Evolutionary conservation across 1,139 yeast species (phyloP).

Genomic region (Chernovozyma aurita): DNA sequence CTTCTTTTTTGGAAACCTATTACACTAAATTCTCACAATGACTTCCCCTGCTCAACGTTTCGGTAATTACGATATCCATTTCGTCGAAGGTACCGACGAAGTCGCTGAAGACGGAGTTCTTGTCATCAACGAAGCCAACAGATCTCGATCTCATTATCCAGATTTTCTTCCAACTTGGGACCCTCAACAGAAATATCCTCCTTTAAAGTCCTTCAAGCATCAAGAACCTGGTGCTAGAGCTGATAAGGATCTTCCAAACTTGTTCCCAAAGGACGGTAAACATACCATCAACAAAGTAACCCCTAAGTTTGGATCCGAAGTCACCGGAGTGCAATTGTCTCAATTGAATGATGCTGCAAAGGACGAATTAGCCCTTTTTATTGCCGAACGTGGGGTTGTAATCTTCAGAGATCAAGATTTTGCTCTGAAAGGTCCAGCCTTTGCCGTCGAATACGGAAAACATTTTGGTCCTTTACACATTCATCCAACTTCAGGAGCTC

Average conservation of each 20-base stretch:
- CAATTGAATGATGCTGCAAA: slow-evolving; percentile 47
- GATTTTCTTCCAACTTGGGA: slow-evolving; percentile 52
- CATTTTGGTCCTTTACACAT: slow-evolving; percentile 68
- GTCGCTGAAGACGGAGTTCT: slow-evolving; percentile 35
- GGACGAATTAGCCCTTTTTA: slow-evolving; percentile 61
- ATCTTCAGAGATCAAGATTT: slow-evolving; percentile 66
- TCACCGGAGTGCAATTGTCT: slow-evolving; percentile 56
- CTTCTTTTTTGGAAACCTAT: no score
- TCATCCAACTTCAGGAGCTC: slow-evolving; percentile 73
- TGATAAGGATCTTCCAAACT: slow-evolving; percentile 47
- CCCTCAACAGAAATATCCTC: slow-evolving; percentile 36
- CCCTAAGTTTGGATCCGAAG: slow-evolving; percentile 66
- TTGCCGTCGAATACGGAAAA: slow-evolving; percentile 50
- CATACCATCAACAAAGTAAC: slow-evolving; percentile 38
- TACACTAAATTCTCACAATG: no score
- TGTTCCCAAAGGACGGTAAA: slow-evolving; percentile 38
- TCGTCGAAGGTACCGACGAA: slow-evolving; percentile 34
- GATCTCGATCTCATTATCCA: slow-evolving; percentile 23
- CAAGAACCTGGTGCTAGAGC: slow-evolving; percentile 55
- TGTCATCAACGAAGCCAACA: slow-evolving; percentile 22
- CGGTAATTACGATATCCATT: slow-evolving; percentile 42
- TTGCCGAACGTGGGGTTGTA: slow-evolving; percentile 65
- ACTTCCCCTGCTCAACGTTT: slow-evolving; percentile 14
- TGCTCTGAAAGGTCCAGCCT: slow-evolving; percentile 51
- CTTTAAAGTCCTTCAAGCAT: slow-evolving; percentile 45